Base-by-base conservation (phyloP, 176 grass and related monocot genomes). In the Luzula sylvatica region DNA sequence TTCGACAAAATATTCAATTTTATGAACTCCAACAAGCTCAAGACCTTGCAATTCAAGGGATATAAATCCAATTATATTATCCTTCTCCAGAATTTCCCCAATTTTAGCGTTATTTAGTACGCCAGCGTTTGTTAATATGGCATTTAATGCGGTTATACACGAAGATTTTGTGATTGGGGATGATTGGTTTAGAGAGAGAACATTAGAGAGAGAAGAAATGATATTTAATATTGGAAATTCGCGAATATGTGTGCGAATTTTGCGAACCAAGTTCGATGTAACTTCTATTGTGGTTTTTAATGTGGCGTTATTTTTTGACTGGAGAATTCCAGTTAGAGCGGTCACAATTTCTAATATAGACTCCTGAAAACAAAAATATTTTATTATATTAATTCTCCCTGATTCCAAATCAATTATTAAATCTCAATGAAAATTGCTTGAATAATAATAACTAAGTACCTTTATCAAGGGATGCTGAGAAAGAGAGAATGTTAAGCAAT, bases 1-100 rank as follows among this genome's bases (percentile, higher is more conserved):
- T 53, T 72, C 84, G 0, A 9, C 69, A 7, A 86, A 65, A 86
- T 75, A 76, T 18, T 73, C 83, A 4, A 59, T 52, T 39, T 71
- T 44, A 57, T 75, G 56, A 4, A n/a, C n/a, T n/a, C n/a, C n/a
- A n/a, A n/a, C n/a, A n/a, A n/a, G n/a, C n/a, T n/a, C n/a, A n/a
- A 51, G 80, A 68, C 50, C 72, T 71, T 61, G 70, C 23, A 88
- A 24, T 70, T 72, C 63, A 65, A 18, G 46, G 64, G 63, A 24
- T 39, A 74, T 60, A 62, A 39, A 68, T 8, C 23, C 45, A 71
- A 96, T 19, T 6, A 75, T 58, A 72, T 53, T 52, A 23, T 78
- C 61, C 53, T 67, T 68, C 17, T 89, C 81, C 67, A 96, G 66
- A 60, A 72, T 75, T 22, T 71, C 58, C 80, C 70, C 81, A 52